Percentiles rank a stretch among this genome's conserved stretches.
phyloP scores from a whole-genome alignment of 177 flowering plant species.

The Tripterygium wilfordii region DNA sequence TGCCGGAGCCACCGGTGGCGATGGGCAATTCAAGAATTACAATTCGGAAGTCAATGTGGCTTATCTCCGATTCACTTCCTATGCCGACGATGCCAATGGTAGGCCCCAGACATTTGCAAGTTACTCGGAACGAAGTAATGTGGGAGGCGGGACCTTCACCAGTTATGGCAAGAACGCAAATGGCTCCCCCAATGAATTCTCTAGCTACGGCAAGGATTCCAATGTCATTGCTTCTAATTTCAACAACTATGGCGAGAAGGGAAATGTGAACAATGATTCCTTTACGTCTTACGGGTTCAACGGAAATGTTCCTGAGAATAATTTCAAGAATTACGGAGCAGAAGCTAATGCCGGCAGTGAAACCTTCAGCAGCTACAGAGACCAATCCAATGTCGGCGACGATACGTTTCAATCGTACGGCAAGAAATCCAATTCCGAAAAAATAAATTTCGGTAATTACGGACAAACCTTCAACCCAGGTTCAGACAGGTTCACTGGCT shows the following conservation, averaged over 20 bases:
- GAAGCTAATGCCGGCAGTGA: conserved; percentile 26
- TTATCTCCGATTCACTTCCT: conserved; percentile 24
- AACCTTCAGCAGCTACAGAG: conserved; percentile 32
- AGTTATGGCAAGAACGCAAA: conserved; percentile 37
- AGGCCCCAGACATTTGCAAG: conserved; percentile 15
- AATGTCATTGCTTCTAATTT: conserved; percentile 26
- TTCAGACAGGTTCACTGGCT: conserved; percentile 35
- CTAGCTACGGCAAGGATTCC: conserved; percentile 23
- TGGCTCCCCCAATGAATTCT: conserved; percentile 23
- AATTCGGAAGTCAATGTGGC: conserved; percentile 28
- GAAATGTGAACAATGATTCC: conserved; percentile 20
- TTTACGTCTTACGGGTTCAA: conserved; percentile 33
- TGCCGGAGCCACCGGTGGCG: conserved; percentile 35
- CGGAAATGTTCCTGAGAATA: conserved; percentile 31
- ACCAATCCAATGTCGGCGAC: conserved; percentile 47
- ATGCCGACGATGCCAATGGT: conserved; percentile 24
- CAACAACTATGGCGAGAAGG: conserved; percentile 26
- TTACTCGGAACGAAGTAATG: conserved; percentile 22
- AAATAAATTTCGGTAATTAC: conserved; percentile 36
- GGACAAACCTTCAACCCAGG: conserved; percentile 48
- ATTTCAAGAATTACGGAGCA: conserved; percentile 35
- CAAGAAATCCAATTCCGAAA: conserved; percentile 34
- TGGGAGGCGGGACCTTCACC: conserved; percentile 24
- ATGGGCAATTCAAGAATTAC: conserved; percentile 27
- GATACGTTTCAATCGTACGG: conserved; percentile 41